Evolutionary conservation across 768 basidiomycete species (phyloP), one percentile per base, ranked within the genome.

Genomic region (Porphyrellus cyaneotinctus): DNA sequence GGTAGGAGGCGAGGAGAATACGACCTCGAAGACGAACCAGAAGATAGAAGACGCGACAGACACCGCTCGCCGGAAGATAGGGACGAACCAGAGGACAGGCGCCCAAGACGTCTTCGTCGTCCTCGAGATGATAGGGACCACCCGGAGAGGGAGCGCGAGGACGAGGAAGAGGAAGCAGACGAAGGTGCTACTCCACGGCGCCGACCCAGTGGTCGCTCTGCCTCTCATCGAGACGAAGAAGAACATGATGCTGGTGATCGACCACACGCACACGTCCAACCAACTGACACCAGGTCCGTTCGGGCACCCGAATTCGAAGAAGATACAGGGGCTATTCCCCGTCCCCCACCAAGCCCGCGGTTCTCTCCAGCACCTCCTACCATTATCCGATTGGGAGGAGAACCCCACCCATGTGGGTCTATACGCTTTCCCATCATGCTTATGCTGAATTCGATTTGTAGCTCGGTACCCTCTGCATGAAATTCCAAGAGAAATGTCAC

Each of bases 371-470:
- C 42, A 10, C 60, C 58, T 12, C 68, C 68, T 20, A 69, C 68
- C 10, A 62, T 69, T 24, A 70, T 69, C 20, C 64, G 65, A 49
- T 33, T 69, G 32, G 67, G 61, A 15, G 55, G 59, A 13, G 64
- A 54, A 9, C 39, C 28, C 39, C 55, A 23, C 22, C 39, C 53
- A 39, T 55, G 67, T 69, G 56, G 2, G 65, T 54, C 4, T 33
- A 6, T 38, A 11, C 23, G 5, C 22, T 43, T 47, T 46, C 15
- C 7, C 24, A 4, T 6, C 2, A 30, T 42, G 15, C 12, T 36
- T 8, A 33, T 38, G 23, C 35, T 66, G 26, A 68, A 2, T 17
- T 24, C 18, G n/a, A 48, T 41, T 39, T 17, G 14, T 31, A 71
- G 69, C 50, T 31, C 60, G 43, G 10, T 54, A 45, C 13, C n/a